These are phyloP conservation scores for Gracilaria vermiculophylla DNA, from an alignment of 23 red algal species.

Conservation along the genomic window DNA sequence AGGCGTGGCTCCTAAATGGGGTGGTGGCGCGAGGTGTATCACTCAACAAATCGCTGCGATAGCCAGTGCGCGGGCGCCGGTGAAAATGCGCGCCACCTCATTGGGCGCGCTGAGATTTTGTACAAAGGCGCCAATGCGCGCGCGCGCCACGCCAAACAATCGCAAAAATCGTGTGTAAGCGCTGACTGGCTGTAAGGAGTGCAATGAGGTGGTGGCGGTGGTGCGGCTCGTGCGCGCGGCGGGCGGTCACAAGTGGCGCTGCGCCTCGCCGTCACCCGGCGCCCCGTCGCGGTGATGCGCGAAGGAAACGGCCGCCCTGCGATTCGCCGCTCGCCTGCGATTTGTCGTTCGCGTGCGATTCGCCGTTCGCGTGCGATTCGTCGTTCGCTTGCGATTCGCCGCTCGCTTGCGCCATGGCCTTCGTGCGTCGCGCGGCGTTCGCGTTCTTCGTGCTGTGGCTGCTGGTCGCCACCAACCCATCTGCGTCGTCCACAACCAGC, in stretches of 20 bases:
- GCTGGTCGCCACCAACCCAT: slow-evolving; percentile 63
- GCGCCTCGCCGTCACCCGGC: too few relatives aligned
- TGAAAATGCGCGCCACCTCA: background rate
- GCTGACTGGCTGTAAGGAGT: background rate
- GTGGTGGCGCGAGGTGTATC: background rate
- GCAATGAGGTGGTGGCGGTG: too few relatives aligned
- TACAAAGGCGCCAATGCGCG: background rate
- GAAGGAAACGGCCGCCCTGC: too few relatives aligned
- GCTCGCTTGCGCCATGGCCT: background rate
- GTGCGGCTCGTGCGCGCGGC: too few relatives aligned
- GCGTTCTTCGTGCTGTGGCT: slow-evolving; percentile 36
- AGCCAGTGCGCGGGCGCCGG: background rate
- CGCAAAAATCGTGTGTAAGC: background rate
- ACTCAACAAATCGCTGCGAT: background rate
- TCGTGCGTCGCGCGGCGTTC: slow-evolving; percentile 25
- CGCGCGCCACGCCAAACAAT: background rate
- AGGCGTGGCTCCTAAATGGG: background rate
- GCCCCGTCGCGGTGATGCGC: too few relatives aligned
- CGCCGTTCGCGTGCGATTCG: too few relatives aligned
- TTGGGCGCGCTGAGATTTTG: slow-evolving; percentile 15
- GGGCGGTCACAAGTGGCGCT: too few relatives aligned
- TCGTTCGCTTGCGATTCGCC: background rate
- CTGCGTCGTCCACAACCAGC: background rate
- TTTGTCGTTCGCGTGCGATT: too few relatives aligned
- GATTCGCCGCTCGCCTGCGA: too few relatives aligned